phyloP scores from a whole-genome alignment of 371 early-diverging fungal species.

The Coemansia sp. region DNA sequence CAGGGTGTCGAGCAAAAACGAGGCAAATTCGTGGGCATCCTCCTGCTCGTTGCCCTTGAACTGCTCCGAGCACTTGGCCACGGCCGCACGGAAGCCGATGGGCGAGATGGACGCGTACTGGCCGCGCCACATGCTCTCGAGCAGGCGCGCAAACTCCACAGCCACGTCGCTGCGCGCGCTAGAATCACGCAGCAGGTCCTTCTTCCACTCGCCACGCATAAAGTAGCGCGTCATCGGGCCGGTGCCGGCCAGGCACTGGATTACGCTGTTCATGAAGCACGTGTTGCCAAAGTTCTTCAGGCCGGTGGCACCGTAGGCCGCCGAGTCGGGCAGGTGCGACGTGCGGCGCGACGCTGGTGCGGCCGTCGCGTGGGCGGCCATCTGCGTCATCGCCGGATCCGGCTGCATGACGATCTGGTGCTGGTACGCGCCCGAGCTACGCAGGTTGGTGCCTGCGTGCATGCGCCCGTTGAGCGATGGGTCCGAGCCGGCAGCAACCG shows the following conservation, averaged over 20 bases:
- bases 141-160: constrained; percentile 45
- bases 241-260: constrained; percentile 79
- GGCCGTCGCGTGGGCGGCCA: neutral
- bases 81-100: constrained; percentile 53
- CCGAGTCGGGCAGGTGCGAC: constrained; percentile 26
- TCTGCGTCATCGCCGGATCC: constrained; percentile 7
- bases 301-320: constrained; percentile 57
- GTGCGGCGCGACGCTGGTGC: neutral
- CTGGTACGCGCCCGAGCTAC: constrained; percentile 24
- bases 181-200: constrained; percentile 32
- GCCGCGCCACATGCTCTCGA: constrained; percentile 53
- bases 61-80: constrained; percentile 41
- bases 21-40: constrained; percentile 94
- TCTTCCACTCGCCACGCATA: constrained; percentile 70
- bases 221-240: constrained; percentile 84
- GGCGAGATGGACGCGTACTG: constrained; percentile 56
- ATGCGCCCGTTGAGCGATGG: constrained; percentile 55
- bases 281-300: constrained; percentile 94
- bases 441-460: constrained; percentile 37
- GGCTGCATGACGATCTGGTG: constrained; percentile 55
- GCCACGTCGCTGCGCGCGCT: constrained; percentile 61
- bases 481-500: constrained; percentile 52
- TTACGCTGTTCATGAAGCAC: constrained; percentile 93
- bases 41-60: constrained; percentile 69
- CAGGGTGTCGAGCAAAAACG: constrained; percentile 84